Evolutionary conservation across 768 basidiomycete genomes (phyloP), one percentile per base, ranked within the genome.

Genomic region (Boletus vermiculosoides): DNA sequence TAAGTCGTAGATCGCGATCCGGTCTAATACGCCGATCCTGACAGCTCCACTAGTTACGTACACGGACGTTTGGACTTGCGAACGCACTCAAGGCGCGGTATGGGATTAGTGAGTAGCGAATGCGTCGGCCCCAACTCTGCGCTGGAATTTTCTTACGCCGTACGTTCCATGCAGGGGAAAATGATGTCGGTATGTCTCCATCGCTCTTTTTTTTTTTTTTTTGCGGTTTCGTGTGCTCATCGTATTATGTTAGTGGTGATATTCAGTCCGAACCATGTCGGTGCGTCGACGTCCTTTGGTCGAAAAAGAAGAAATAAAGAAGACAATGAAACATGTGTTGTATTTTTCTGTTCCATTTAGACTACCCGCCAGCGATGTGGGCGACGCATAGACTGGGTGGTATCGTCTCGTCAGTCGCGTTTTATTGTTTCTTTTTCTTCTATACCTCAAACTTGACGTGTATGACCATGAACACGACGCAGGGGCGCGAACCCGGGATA

Each of bases 211-310:
- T 45, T n/a, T 5, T 37, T 18, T 23, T 48, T 5, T 45, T n/a
- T 5, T 37, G 8, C 16, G 15, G 20, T 22, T 3, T 34, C 50
- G 30, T 40, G 31, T 57, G 44, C 42, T 64, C 30, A 64, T 36
- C 18, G 28, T 55, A 18, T 55, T 52, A 6, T 20, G 22, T 22
- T 45, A 86, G 86, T 86, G 42, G 83, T 85, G 63, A 62, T 88
- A 37, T 83, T 83, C 68, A 83, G 85, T 60, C 82, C 84, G 13
- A 88, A 88, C 61, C 77, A 85, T 65, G 72, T 83, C 28, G 85
- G 86, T 86, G 52, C 60, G 72, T 69, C 20, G 6, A 12, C 10
- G 16, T 45, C 45, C 50, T 44, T 37, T 15, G 2, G 31, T 36
- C 25, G 49, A 30, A 22, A n/a, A 37, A 12, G 22, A 34, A 5